phyloP scores from a whole-genome alignment of 345 rosid species.

The Noccaea caerulescens region DNA sequence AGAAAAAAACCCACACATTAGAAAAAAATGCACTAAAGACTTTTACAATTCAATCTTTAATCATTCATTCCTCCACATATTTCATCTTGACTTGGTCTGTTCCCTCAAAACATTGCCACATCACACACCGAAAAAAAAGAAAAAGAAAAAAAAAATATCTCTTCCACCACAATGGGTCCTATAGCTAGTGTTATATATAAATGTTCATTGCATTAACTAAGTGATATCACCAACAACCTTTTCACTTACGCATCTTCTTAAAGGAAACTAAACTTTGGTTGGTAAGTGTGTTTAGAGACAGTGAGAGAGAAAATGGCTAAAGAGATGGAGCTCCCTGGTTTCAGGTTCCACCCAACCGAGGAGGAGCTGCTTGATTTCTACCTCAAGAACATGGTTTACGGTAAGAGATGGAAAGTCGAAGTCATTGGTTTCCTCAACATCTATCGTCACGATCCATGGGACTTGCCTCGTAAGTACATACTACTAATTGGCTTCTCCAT shows the following conservation, averaged over 20 bases:
- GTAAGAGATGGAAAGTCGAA: slow-evolving; percentile 50
- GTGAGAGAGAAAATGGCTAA: slow-evolving; percentile 41
- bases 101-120: neutral
- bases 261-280: slow-evolving; percentile 36
- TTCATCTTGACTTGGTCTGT: slow-evolving; percentile 43
- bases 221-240: slow-evolving; percentile 35
- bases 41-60: slow-evolving; percentile 31
- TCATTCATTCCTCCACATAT: slow-evolving; percentile 25
- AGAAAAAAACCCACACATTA: neutral
- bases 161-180: slow-evolving; percentile 18
- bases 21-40: slow-evolving; percentile 1
- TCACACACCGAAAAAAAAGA: neutral
- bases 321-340: slow-evolving; percentile 75
- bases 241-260: slow-evolving; percentile 32
- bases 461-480: slow-evolving; percentile 64
- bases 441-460: slow-evolving; percentile 77
- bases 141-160: neutral
- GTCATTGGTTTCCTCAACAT: slow-evolving; percentile 74
- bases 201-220: slow-evolving; percentile 26
- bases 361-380: slow-evolving; percentile 89
- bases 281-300: slow-evolving; percentile 13
- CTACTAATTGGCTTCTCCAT: neutral
- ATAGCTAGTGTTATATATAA: slow-evolving; percentile 26
- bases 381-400: slow-evolving; percentile 70
- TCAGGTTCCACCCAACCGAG: slow-evolving; percentile 94